Percentiles rank a stretch among this genome's conserved stretches.
Evolutionary conservation across 257 asterid species (phyloP).

Genomic region (Haberlea rhodopensis): DNA sequence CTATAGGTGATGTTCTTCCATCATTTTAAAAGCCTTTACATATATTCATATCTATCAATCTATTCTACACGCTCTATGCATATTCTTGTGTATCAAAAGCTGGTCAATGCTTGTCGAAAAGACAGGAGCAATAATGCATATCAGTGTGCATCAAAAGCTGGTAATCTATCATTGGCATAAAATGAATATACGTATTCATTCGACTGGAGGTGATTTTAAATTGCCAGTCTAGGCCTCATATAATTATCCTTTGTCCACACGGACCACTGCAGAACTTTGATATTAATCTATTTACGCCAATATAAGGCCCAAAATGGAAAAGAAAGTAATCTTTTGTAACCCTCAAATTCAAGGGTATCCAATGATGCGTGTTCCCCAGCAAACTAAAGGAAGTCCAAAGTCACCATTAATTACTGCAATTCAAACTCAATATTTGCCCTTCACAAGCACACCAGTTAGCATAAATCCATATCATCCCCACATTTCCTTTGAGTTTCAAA

Average conservation of each 20-base stretch:
- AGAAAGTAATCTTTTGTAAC: neutral
- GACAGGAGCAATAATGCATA: no score
- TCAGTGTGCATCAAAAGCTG: neutral
- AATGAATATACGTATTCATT: no score
- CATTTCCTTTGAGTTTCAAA: slow-evolving; percentile 2
- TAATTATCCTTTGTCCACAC: neutral
- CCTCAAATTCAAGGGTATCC: slow-evolving; percentile 1
- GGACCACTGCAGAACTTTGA: neutral
- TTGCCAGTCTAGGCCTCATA: neutral
- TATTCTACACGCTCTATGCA: neutral
- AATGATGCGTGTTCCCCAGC: neutral
- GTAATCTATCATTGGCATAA: neutral
- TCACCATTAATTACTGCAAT: slow-evolving; percentile 8
- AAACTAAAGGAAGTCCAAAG: slow-evolving; percentile 16
- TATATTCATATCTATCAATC: neutral
- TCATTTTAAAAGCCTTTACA: neutral
- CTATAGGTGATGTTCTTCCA: neutral
- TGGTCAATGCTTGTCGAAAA: no score
- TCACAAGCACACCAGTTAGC: neutral
- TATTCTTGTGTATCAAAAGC: no score
- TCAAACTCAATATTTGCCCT: neutral
- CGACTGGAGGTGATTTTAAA: no score
- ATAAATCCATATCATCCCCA: neutral
- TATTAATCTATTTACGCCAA: neutral
- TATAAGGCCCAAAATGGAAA: neutral